Conservation (phyloP, 345 rosid genomes). For the Boechera retrofracta region DNA sequence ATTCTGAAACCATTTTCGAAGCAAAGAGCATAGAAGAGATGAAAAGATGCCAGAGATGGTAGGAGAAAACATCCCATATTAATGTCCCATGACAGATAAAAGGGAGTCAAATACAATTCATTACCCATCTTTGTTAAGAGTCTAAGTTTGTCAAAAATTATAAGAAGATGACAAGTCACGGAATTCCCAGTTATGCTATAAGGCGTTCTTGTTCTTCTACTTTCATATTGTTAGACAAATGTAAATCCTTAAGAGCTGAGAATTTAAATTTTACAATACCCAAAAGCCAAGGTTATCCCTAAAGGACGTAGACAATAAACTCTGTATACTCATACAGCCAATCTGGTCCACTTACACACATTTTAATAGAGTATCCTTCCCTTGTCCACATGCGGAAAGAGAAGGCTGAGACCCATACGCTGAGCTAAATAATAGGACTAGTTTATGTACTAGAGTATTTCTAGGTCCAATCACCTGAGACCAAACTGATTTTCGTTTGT, state of each 20-base stretch:
- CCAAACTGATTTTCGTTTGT: not conserved
- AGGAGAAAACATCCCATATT: not conserved
- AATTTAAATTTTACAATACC: not conserved
- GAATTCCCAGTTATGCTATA: no score
- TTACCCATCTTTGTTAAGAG: conserved; percentile 3
- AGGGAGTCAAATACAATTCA: conserved; percentile 1
- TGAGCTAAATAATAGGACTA: not conserved
- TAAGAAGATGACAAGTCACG: not conserved
- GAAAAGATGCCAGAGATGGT: not conserved
- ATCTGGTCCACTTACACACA: not conserved
- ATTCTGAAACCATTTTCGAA: not conserved
- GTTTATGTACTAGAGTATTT: conserved; percentile 8
- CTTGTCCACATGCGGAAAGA: not conserved
- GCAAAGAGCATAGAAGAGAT: conserved; percentile 1
- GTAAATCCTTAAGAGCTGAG: not conserved
- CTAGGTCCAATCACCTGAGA: not conserved
- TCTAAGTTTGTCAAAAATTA: not conserved
- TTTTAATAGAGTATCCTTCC: not conserved
- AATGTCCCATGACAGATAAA: not conserved
- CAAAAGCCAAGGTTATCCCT: not conserved
- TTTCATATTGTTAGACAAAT: no score
- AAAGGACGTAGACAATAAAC: not conserved
- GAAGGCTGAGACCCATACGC: not conserved
- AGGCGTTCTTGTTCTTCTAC: not conserved
- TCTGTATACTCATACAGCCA: not conserved